Base-by-base conservation (phyloP, 2,329 filamentous ascomycete genomes). In the Neonectria sp. region DNA sequence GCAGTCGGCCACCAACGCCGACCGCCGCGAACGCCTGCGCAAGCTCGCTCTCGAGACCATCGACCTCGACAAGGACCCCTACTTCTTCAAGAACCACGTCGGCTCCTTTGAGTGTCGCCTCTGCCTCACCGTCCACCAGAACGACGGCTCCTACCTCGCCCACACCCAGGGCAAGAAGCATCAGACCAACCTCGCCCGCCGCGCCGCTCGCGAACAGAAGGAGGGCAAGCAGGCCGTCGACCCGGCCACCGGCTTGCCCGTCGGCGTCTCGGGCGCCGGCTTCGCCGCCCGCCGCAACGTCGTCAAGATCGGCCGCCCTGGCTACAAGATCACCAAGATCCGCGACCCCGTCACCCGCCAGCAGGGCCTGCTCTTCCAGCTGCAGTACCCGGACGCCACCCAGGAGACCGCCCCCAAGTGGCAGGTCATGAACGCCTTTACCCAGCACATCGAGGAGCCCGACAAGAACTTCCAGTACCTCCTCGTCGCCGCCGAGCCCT, bases 1-100 rank as follows among this genome's bases (percentile, higher is more conserved):
- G 6, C 91, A 94, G 78, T 95, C 92, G 77, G 94, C 95, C 66
- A 97, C 95, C 70, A 98, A 98, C 82, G 95, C 96, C 72, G 96
- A 98, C 88, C 94, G 96, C 67, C 94, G 96, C 80, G 96, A 99
- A 83, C 95, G 96, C 71, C 92, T 99, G 45, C 95, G 95, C 82
- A 98, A 98, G 86, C 95, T 99, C 79, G 96, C 96, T 65, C 93
- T 99, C 78, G 96, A 99, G 85, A 97, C 95, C 63, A 99, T 99
- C 87, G 95, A 98, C 85, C 93, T 98, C 70, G 96, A 98, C 84
- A 98, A 98, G 85, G 96, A 99, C 84, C 96, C 96, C 0, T 99
- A 98, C 89, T 98, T 98, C 87, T 99, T 99, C 91, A 97, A 97
- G 82, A 99, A 99, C 86, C 95, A 99, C 83, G 94, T 98, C 76